Evolutionary conservation across 2,329 filamentous ascomycete genomes (phyloP), one percentile per base, ranked within the genome.

Genomic region (Lojkania enalia): DNA sequence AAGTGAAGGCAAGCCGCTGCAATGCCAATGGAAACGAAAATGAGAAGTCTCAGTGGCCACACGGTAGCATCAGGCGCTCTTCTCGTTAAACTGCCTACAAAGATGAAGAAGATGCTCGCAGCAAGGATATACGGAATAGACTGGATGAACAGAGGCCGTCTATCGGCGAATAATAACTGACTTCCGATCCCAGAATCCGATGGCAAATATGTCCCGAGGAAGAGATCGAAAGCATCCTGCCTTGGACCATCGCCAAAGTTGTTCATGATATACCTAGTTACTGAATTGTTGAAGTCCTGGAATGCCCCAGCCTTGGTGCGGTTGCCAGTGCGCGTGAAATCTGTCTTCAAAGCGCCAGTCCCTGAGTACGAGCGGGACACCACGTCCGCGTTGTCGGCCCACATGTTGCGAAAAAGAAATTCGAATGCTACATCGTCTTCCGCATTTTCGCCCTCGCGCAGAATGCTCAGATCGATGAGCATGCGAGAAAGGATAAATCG

Each of bases 301-400:
- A 96, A 73, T 46, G 88, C 87, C 42, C 94, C 94, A 6, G 83
- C 81, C 64, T 86, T 90, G 20, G 94, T 99, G 42, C 95, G 84
- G 61, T 88, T 84, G 38, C 92, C 95, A 1, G 90, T 90, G n/a
- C 94, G 86, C 2, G 94, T 99, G 60, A 97, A 90, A 68, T 99
- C 95, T 0, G 94, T 99, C 80, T 99, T 99, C 75, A 99, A 83
- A 39, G 94, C 94, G 2, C 94, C 95, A 0, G 95, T 99, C 43
- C 94, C 94, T 1, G 94, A 94, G 71, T 99, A 99, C 0, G 90
- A 86, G 57, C 83, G 86, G 14, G 91, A 95, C 23, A 99, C 91
- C 18, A 95, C 87, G 68, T 99, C 94, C 44, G 95, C 94, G 63
- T 99, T 99, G 72, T 99, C 94, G 20, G 94, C 94, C 94, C 94